Evolutionary conservation across 2,329 filamentous ascomycete genomes (phyloP).

Genomic region (Fusarium acutatum): DNA sequence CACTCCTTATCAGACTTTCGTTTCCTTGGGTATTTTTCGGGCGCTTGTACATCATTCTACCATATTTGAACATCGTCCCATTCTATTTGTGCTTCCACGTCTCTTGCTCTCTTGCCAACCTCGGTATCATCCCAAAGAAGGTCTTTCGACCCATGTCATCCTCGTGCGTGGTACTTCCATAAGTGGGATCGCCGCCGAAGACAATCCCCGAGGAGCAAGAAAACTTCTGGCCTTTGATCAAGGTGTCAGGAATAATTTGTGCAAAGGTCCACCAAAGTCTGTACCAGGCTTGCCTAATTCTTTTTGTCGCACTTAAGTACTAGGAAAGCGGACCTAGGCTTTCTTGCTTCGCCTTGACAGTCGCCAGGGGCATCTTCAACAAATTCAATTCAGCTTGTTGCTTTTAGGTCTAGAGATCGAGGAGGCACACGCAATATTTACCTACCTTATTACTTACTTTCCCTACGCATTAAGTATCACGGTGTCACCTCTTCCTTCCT

Average conservation of each 20-base stretch:
- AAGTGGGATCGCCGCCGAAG: conserved; percentile 41
- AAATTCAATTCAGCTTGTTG: conserved; percentile 15
- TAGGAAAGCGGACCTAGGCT: not conserved
- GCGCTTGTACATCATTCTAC: not conserved
- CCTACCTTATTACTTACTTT: not conserved
- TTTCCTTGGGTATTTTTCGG: conserved; percentile 20
- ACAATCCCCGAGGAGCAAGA: conserved; percentile 23
- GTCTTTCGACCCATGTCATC: conserved; percentile 22
- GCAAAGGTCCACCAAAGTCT: not conserved
- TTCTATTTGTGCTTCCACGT: conserved; percentile 8
- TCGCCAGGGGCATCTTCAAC: conserved; percentile 32
- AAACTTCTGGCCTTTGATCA: not conserved
- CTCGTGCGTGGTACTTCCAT: conserved; percentile 30
- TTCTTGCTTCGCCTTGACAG: not conserved
- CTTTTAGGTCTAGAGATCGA: conserved; percentile 14
- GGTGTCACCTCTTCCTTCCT: not conserved
- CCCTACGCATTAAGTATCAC: not conserved
- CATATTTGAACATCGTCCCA: conserved; percentile 18
- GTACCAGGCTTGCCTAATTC: not conserved
- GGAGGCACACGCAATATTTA: conserved; percentile 10
- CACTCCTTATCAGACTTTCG: conserved; percentile 1
- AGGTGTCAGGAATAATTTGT: not conserved
- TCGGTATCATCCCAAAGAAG: conserved; percentile 6
- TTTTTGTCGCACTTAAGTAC: not conserved
- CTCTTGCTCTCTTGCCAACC: conserved; percentile 7